Evolutionary conservation across 306 rosid genomes (phyloP), one percentile per base, ranked within the genome.

Genomic region (Pyrus betulifolia): DNA sequence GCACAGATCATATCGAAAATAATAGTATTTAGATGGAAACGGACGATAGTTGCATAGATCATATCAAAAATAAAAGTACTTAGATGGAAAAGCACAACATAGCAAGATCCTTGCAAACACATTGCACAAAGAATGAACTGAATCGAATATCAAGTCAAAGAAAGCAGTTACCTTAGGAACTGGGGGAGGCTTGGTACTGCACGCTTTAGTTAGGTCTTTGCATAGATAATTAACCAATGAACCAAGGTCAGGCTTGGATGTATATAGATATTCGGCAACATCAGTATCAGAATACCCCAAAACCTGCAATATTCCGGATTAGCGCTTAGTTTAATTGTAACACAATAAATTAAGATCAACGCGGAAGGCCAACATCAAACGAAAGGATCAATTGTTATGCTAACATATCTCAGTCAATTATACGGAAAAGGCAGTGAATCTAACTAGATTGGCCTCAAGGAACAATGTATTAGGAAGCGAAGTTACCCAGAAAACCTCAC

Each of bases 231-330:
- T 88, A 75, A 80, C 74, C 86, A 95, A 81, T 4, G 93, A 85
- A 61, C 87, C 85, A 70, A 86, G 25, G 40, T 88, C 85, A 35
- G 93, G 87, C 80, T 90, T 93, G 79, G 93, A 84, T 60, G 66
- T 90, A 62, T 85, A 95, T 45, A 92, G 67, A 88, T 90, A 89
- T 83, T 95, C 98, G 49, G 98, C 98, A 46, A 89, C 89, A 85
- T 92, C 98, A 2, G 98, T 95, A 84, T 95, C 98, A 38, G 91
- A 86, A 87, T 92, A 92, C 69, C 90, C 98, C 76, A 95, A 74
- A 65, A 95, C 95, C 98, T 91, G 97, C 70, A 84, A 74, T 64
- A 70, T 79, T 71, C 64, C 75, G 58, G 71, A 18, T 46, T 42
- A 35, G 67, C 15, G 58, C 78, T 58, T 74, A 70, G 65, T 30